Conservation (phyloP, 441 rosid genomes). For the Populus hybrid region DNA sequence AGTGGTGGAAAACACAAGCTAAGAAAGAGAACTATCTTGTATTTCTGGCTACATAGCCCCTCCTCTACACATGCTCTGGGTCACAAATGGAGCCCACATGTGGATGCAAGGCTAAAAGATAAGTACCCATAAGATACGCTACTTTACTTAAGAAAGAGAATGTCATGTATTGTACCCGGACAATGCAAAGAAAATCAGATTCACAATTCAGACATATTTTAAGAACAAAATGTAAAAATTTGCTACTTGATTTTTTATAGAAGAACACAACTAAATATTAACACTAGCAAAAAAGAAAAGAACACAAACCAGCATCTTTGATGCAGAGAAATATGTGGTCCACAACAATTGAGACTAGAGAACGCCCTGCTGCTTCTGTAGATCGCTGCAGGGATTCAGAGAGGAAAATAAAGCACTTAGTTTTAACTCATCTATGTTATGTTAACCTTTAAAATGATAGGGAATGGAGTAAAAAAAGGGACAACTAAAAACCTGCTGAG, state of each 20-base stretch:
- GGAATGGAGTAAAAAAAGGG: background rate
- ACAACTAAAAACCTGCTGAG: slow-evolving; percentile 67
- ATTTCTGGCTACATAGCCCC: background rate
- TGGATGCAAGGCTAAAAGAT: too few relatives aligned
- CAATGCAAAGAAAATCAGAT: background rate
- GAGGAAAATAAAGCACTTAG: slow-evolving; percentile 8
- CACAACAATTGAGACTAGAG: slow-evolving; percentile 82
- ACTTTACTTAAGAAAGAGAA: background rate
- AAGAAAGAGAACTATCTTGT: slow-evolving; percentile 10
- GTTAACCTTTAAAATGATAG: slow-evolving; percentile 2
- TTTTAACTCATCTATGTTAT: slow-evolving; percentile 16
- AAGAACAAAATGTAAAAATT: background rate
- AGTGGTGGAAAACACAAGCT: background rate
- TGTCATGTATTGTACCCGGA: background rate
- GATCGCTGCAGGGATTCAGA: slow-evolving; percentile 49
- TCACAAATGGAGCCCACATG: background rate
- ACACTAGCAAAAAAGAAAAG: background rate
- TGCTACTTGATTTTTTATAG: too few relatives aligned
- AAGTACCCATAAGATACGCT: background rate
- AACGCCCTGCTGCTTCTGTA: slow-evolving; percentile 90
- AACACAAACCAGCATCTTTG: slow-evolving; percentile 84
- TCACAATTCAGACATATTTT: background rate
- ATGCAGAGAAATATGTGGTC: slow-evolving; percentile 97
- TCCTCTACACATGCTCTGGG: background rate
- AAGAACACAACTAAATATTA: background rate